These are phyloP conservation scores for Irpex sp. DNA, from an alignment of 1,284 basidiomycete genomes.

Conservation along the genomic window DNA sequence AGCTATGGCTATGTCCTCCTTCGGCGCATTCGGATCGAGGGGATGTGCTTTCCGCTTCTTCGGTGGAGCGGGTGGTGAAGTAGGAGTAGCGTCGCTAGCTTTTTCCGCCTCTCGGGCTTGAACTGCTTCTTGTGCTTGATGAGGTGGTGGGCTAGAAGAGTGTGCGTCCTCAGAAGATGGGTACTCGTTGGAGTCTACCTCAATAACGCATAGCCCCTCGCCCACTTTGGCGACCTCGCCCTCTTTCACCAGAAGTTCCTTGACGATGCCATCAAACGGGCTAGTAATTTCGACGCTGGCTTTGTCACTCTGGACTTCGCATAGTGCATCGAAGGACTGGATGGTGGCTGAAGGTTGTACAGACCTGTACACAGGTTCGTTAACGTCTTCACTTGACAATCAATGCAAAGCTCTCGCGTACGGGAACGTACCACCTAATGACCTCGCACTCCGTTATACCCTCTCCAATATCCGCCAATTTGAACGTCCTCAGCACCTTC, in stretches of 20 bases:
- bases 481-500: slow-evolving; percentile 66
- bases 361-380: slow-evolving; percentile 34
- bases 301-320: slow-evolving; percentile 95
- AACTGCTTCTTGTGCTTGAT: slow-evolving; percentile 16
- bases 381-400: too few relatives aligned
- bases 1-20: slow-evolving; percentile 11
- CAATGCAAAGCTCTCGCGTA: not conserved
- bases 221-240: slow-evolving; percentile 90
- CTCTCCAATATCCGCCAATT: slow-evolving; percentile 94
- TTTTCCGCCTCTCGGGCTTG: not conserved
- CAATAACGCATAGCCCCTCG: slow-evolving; percentile 75
- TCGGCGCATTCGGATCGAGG: slow-evolving; percentile 52
- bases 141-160: slow-evolving; percentile 13
- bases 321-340: slow-evolving; percentile 80
- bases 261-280: slow-evolving; percentile 78
- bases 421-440: slow-evolving; percentile 69
- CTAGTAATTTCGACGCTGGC: slow-evolving; percentile 92
- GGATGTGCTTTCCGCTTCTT: slow-evolving; percentile 45
- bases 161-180: slow-evolving; percentile 9
- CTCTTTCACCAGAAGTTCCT: slow-evolving; percentile 69
- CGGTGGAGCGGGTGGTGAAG: slow-evolving; percentile 1
- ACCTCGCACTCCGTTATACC: slow-evolving; percentile 89
- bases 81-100: not conserved
- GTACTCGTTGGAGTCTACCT: slow-evolving; percentile 58
- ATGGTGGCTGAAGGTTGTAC: slow-evolving; percentile 57